phyloP scores from a whole-genome alignment of 2,329 filamentous ascomycete genomes.

The Cercospora sp. region DNA sequence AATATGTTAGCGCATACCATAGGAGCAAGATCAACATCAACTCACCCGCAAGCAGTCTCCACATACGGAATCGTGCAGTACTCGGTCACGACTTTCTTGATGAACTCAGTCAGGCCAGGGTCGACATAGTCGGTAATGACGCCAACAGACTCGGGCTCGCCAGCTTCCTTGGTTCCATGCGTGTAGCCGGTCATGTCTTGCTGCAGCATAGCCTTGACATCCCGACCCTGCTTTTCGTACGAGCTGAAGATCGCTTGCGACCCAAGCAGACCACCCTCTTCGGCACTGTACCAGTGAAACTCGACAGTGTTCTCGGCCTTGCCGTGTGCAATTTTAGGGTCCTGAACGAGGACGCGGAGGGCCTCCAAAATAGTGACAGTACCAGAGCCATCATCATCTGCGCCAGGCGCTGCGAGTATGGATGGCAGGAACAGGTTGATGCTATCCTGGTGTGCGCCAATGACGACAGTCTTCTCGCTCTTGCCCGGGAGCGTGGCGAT shows the following conservation, averaged over 20 bases:
- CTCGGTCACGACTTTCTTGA: slow-evolving; percentile 81
- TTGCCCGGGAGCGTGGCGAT: slow-evolving; percentile 89
- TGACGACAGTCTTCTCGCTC: slow-evolving; percentile 78
- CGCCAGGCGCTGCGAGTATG: slow-evolving; percentile 79
- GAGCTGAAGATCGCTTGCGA: slow-evolving; percentile 84
- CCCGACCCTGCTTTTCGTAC: slow-evolving; percentile 70
- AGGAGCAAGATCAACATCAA: slow-evolving; percentile 63
- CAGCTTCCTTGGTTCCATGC: slow-evolving; percentile 77
- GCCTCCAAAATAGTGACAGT: slow-evolving; percentile 91
- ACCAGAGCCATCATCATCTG: slow-evolving; percentile 89
- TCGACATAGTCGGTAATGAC: slow-evolving; percentile 94
- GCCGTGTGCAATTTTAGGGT: slow-evolving; percentile 67
- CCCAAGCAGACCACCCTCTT: slow-evolving; percentile 83
- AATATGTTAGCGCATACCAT: not conserved
- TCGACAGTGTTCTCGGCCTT: slow-evolving; percentile 83
- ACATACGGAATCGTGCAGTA: slow-evolving; percentile 89
- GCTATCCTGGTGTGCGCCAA: slow-evolving; percentile 76
- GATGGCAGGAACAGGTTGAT: slow-evolving; percentile 90
- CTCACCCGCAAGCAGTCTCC: slow-evolving; percentile 82
- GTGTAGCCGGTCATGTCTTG: slow-evolving; percentile 97
- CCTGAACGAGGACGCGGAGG: slow-evolving; percentile 70
- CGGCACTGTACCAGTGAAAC: slow-evolving; percentile 94
- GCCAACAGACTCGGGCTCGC: slow-evolving; percentile 79
- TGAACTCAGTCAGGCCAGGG: slow-evolving; percentile 76
- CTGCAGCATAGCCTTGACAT: slow-evolving; percentile 95